These are phyloP conservation scores for Macrolepiota fuliginosa DNA, from an alignment of 768 basidiomycete species.

Conservation along the genomic window DNA sequence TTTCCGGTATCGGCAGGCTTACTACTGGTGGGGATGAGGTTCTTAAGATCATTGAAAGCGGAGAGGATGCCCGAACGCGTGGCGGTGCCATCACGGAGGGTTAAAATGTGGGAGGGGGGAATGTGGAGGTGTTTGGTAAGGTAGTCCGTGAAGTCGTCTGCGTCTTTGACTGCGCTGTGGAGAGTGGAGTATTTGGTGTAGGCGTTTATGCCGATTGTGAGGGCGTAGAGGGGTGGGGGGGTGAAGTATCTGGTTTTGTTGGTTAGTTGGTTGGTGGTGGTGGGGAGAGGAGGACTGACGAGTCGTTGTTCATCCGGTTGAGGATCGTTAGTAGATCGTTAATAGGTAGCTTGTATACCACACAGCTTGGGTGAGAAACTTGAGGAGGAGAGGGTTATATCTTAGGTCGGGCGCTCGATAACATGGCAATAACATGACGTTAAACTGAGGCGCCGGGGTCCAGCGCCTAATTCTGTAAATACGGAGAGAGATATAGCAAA, in stretches of 20 bases:
- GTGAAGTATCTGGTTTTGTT: background rate
- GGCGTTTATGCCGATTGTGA: slow-evolving; percentile 43
- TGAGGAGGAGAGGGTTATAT: too few species aligned
- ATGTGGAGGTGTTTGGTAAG: slow-evolving; percentile 28
- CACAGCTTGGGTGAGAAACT: too few species aligned
- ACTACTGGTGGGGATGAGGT: background rate
- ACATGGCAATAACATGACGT: background rate
- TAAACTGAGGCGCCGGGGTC: too few species aligned
- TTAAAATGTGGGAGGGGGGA: background rate
- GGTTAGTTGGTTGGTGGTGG: background rate
- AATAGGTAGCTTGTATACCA: background rate
- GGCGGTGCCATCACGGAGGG: slow-evolving; percentile 33
- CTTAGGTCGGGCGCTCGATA: too few species aligned
- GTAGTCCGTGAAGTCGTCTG: slow-evolving; percentile 33
- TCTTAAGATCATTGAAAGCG: slow-evolving; percentile 24
- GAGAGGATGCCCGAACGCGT: slow-evolving; percentile 33
- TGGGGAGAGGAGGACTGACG: background rate
- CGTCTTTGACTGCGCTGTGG: slow-evolving; percentile 37
- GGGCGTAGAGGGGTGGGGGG: slow-evolving; percentile 26
- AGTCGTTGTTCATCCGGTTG: background rate
- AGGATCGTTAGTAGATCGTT: background rate
- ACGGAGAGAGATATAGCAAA: background rate
- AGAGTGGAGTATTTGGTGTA: slow-evolving; percentile 28
- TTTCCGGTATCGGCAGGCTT: slow-evolving; percentile 20
- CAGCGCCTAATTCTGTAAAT: too few species aligned